These are phyloP conservation scores for Globisporangium parvum DNA, from an alignment of 352 stramenopile genomes.

Conservation along the genomic window DNA sequence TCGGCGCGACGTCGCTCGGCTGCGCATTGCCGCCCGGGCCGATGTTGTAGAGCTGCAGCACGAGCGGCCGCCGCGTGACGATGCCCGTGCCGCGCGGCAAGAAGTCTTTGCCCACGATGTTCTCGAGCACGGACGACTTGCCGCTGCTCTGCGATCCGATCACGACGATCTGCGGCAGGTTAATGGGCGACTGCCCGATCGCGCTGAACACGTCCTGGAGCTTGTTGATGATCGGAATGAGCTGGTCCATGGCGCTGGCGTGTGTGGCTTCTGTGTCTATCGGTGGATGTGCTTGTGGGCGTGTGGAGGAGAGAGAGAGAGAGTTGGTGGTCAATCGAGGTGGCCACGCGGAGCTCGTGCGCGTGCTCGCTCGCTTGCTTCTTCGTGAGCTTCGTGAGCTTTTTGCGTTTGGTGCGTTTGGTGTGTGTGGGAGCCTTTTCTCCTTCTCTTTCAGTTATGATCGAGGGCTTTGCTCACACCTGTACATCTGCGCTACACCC, in stretches of 20 bases:
- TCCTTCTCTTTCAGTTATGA: too few species aligned
- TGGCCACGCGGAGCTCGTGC: background rate
- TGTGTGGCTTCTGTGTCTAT: background rate
- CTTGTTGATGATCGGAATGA: conserved; percentile 99
- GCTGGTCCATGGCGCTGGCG: conserved; percentile 90
- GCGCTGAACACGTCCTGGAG: conserved; percentile 98
- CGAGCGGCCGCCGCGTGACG: conserved; percentile 96
- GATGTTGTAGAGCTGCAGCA: conserved; percentile 98
- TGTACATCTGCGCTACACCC: too few species aligned
- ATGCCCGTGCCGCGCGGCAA: conserved; percentile 97
- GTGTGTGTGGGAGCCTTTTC: too few species aligned
- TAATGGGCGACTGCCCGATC: conserved; percentile 93
- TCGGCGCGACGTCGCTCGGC: conserved; percentile 13
- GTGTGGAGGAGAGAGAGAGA: background rate
- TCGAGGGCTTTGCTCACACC: too few species aligned
- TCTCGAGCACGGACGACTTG: conserved; percentile 96
- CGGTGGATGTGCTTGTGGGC: background rate
- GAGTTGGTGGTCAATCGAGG: too few species aligned
- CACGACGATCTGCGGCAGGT: conserved; percentile 98
- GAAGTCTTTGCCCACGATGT: conserved; percentile 94
- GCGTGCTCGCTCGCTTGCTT: background rate
- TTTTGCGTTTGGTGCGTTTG: background rate
- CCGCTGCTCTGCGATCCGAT: conserved; percentile 96
- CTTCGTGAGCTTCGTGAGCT: background rate
- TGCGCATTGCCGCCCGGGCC: conserved; percentile 11